Evolutionary conservation across 2,329 filamentous ascomycete species (phyloP), one percentile per base, ranked within the genome.

Genomic region (Hymenoscyphus scutula): DNA sequence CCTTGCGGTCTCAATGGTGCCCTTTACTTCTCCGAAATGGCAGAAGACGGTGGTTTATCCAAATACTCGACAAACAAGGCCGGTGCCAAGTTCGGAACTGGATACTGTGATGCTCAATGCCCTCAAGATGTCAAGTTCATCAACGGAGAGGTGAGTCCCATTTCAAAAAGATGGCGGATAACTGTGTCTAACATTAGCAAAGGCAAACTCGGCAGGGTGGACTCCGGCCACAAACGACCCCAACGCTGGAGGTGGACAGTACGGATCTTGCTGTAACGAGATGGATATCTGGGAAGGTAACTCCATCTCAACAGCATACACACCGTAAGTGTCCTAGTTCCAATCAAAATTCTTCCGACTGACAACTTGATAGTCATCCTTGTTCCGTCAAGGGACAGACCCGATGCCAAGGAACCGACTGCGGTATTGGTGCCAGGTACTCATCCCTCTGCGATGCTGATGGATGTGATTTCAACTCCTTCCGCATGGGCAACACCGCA

Each of bases 1-100:
- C 83, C 84, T 65, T 91, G 89, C 72, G 89, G 89, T 67, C 77
- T 91, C 64, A 91, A 92, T 76, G 88, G 88, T 62, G 88, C 88
- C 54, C 78, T 91, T 45, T 91, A 91, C 77, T 81, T 89, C 59
- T 77, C 83, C 25, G 78, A 83, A 71, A 89, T 89, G 87, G 81
- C 84, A 29, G 77, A 79, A 4, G 84, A 88, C 67, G 88, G 89
- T 70, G 87, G 86, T 56, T 66, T 80, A 68, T 70, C 77, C 64
- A 79, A 78, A 70, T 83, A 81, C 70, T 69, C 78, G 0, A 78
- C 76, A 62, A 86, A 84, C 75, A 78, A 80, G 64, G 85, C 81
- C 38, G 86, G 86, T 65, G 84, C 86, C 6, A 77, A 79, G 61
- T 85, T 84, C 62, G 86, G 86, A 60, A 86, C 84, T 2, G 86